Evolutionary conservation across 2,329 filamentous ascomycete genomes (phyloP).

Genomic region (Fusarium zealandicum): DNA sequence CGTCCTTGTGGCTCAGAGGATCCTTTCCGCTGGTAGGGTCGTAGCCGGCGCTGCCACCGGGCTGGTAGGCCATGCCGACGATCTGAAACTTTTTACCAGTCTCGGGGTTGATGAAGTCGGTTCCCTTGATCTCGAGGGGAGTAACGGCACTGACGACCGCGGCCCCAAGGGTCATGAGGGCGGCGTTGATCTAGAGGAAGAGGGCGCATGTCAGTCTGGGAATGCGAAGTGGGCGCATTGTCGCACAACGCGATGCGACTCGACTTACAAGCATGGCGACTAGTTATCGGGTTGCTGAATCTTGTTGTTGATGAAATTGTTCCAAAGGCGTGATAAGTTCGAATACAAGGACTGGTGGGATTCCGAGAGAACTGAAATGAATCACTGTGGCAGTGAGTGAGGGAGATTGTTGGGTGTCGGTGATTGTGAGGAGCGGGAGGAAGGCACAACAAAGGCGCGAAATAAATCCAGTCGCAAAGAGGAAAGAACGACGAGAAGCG

Average conservation of each 20-base stretch:
- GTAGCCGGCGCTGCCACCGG: constrained; percentile 69
- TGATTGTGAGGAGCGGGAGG: constrained; percentile 6
- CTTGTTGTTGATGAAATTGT: constrained; percentile 2
- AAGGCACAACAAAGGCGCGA: constrained; percentile 13
- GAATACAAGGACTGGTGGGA: constrained; percentile 2
- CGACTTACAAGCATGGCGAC: constrained; percentile 40
- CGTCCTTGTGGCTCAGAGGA: constrained; percentile 64
- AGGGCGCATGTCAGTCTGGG: constrained; percentile 21
- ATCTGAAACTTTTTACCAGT: constrained; percentile 70
- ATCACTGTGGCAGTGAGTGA: constrained; percentile 7
- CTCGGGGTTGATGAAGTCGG: constrained; percentile 65
- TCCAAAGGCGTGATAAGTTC: constrained; percentile 18
- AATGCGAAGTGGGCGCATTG: background rate
- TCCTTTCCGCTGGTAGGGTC: constrained; percentile 62
- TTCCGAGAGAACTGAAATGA: constrained; percentile 7
- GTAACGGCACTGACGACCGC: constrained; percentile 63
- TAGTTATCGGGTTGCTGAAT: constrained; percentile 12
- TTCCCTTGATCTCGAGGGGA: constrained; percentile 63
- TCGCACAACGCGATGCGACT: background rate
- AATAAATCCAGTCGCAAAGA: constrained; percentile 10
- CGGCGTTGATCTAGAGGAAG: constrained; percentile 47
- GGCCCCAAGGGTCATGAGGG: constrained; percentile 61
- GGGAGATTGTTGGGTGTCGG: constrained; percentile 1
- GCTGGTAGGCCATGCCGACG: constrained; percentile 73
- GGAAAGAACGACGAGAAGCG: constrained; percentile 37